Conservation (phyloP, 2,329 filamentous ascomycete genomes). For the Exophiala bonariae region DNA sequence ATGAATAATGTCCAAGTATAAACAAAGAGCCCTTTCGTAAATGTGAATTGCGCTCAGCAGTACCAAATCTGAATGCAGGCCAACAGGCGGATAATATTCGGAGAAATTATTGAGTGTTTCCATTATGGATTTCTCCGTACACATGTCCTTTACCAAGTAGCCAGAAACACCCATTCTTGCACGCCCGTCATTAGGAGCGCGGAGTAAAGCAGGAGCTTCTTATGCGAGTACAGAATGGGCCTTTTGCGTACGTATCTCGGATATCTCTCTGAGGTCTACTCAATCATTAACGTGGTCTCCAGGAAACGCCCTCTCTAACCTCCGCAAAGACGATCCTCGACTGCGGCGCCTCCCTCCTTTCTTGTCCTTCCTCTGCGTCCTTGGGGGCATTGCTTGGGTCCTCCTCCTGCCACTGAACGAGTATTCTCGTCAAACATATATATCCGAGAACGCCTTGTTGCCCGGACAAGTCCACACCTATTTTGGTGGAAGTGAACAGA, state of each 20-base stretch:
- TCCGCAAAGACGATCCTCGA: constrained; percentile 73
- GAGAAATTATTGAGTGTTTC: not conserved
- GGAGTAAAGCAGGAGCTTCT: constrained; percentile 23
- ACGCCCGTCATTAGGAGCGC: constrained; percentile 9
- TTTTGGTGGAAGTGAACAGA: constrained; percentile 93
- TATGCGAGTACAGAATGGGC: constrained; percentile 26
- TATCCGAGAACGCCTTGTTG: constrained; percentile 93
- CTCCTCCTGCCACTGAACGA: constrained; percentile 84
- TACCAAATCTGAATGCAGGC: too few species aligned
- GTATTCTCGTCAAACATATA: constrained; percentile 90
- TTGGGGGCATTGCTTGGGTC: constrained; percentile 86
- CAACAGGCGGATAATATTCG: constrained; percentile 16
- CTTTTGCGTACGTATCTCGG: constrained; percentile 22
- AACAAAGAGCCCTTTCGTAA: not conserved
- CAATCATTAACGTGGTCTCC: constrained; percentile 11
- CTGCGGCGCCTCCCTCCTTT: constrained; percentile 83
- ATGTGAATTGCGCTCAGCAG: not conserved
- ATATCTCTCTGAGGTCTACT: constrained; percentile 22
- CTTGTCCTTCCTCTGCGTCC: constrained; percentile 78
- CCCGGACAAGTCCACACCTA: constrained; percentile 98
- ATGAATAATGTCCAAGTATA: too few species aligned
- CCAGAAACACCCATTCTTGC: not conserved
- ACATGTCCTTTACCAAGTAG: constrained; percentile 11
- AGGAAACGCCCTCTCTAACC: constrained; percentile 21
- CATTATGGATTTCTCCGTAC: constrained; percentile 6